Evolutionary conservation across 192 early-diverging fungal species (phyloP), one percentile per base, ranked within the genome.

Genomic region (Obelidium mucronatum): DNA sequence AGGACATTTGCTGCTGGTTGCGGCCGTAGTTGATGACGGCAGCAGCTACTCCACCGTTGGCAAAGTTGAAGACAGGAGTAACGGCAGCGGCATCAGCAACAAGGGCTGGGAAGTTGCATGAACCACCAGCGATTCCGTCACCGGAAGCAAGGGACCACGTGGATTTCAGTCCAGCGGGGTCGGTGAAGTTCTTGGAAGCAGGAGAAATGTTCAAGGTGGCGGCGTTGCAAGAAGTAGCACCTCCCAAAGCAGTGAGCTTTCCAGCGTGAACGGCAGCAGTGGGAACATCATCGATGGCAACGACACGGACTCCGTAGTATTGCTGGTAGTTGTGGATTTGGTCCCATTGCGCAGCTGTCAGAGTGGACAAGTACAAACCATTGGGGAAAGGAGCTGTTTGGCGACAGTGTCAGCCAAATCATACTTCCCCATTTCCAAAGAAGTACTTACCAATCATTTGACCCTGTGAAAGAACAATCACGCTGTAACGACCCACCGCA

Each of bases 1-100:
- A 86, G 34, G 77, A 28, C 83, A 85, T 85, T 63, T 85, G 71
- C 69, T 85, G 48, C n/a, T 84, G 84, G 59, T 51, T 51, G 28
- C 30, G 55, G 58, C 40, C 59, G 36, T 28, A 73, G 13, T 73
- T 62, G 36, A 67, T 28, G 58, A 73, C 58, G 5, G 58, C 72
- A 58, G 59, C 72, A 40, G 72, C 68, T 5, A 44, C 26, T 39
- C 39, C 55, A 6, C 15, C 36, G 52, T 24, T 35, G 52, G 17
- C 59, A 36, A 73, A 73, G 8, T 64, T 8, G 22, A 73, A 40
- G 19, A 73, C 31, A 31, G 55, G 31, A 33, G 72, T 73, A 15
- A 40, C 36, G 56, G 58, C 22, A 17, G 58, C 11, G 24, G 17
- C 31, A 58, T 67, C 63, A 31, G 36, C 3, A 36, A 73, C 36